phyloP scores from a whole-genome alignment of 306 rosid genomes.

The Hippophae tibetana region DNA sequence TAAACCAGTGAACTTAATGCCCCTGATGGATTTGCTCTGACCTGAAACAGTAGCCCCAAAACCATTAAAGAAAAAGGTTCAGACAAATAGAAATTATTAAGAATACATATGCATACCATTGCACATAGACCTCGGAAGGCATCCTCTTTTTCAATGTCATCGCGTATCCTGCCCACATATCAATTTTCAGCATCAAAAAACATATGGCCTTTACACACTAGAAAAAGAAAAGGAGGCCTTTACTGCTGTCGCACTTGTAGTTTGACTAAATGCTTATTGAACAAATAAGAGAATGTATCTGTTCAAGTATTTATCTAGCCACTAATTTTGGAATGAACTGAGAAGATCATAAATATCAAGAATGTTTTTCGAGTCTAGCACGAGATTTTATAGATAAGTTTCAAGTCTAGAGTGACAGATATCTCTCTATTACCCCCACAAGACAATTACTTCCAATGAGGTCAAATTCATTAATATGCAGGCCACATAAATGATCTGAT shows the following conservation, averaged over 20 bases:
- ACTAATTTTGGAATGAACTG: too few relatives aligned
- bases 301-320: too few relatives aligned
- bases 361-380: too few relatives aligned
- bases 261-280: background rate
- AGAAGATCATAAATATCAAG: too few relatives aligned
- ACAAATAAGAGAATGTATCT: too few relatives aligned
- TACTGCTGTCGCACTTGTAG: background rate
- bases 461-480: too few relatives aligned
- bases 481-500: too few relatives aligned
- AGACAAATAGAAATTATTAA: background rate
- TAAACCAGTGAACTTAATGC: constrained; percentile 64
- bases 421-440: too few relatives aligned
- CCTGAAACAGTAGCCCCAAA: constrained; percentile 46
- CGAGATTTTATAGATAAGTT: too few relatives aligned
- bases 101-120: constrained; percentile 50
- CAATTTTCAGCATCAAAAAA: constrained; percentile 17
- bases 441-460: too few relatives aligned
- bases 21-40: constrained; percentile 88
- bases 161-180: constrained; percentile 69
- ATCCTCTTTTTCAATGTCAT: constrained; percentile 95
- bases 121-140: constrained; percentile 97
- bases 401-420: too few relatives aligned
- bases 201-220: background rate
- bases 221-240: constrained; percentile 12
- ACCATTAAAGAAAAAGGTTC: background rate